Evolutionary conservation across 2,329 filamentous ascomycete genomes (phyloP).

Genomic region (Pseudocercospora macadamiae): DNA sequence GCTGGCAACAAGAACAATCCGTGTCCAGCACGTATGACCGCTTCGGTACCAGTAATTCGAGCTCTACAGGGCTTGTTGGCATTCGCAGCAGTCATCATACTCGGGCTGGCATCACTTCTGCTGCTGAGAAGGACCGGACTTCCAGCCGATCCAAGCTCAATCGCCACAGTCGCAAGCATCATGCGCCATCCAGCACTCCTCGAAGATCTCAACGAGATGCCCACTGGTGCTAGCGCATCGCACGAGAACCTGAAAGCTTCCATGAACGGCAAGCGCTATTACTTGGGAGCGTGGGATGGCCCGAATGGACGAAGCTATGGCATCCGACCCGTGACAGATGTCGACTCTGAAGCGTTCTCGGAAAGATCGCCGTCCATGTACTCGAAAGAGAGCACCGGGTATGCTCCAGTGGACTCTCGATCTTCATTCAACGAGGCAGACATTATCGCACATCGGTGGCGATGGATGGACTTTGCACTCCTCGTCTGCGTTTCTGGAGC

Average conservation of each 20-base stretch:
- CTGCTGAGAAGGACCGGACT: constrained; percentile 18
- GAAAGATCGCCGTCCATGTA: background rate
- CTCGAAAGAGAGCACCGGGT: background rate
- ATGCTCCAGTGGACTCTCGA: constrained; percentile 5
- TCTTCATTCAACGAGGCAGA: background rate
- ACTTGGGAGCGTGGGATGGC: constrained; percentile 16
- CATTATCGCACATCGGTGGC: constrained; percentile 11
- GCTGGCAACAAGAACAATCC: constrained; percentile 4
- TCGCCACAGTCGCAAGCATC: constrained; percentile 21
- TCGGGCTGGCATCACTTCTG: constrained; percentile 12
- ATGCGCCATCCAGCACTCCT: constrained; percentile 22
- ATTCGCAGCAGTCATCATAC: constrained; percentile 17
- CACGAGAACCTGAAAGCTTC: constrained; percentile 11
- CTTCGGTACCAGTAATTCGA: constrained; percentile 6
- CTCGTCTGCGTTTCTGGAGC: constrained; percentile 15
- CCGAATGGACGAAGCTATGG: constrained; percentile 11
- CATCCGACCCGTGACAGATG: constrained; percentile 2
- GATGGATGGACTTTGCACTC: constrained; percentile 20
- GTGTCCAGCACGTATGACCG: constrained; percentile 10
- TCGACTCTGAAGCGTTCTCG: constrained; percentile 3
- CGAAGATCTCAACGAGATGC: constrained; percentile 21
- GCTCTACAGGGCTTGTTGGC: constrained; percentile 23
- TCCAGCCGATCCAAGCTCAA: constrained; percentile 22
- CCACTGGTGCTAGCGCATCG: constrained; percentile 7
- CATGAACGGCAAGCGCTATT: constrained; percentile 18